Conservation (phyloP, 2,329 filamentous ascomycete species). For the Pseudogymnoascus sp. region DNA sequence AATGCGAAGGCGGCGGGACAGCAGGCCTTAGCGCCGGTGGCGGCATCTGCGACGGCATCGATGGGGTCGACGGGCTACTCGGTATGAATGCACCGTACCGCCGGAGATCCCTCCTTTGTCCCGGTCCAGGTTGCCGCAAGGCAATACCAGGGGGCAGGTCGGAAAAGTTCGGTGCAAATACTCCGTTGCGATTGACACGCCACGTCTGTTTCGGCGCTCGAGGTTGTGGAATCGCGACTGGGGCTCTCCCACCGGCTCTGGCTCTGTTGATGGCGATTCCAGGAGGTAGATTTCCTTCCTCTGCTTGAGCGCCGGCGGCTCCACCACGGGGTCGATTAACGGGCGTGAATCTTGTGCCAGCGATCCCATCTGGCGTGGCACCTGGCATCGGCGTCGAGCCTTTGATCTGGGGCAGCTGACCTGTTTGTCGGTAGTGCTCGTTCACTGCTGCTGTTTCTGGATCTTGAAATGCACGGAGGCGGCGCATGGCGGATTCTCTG, state of each 20-base stretch:
- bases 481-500: background rate
- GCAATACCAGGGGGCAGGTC: too few relatives aligned
- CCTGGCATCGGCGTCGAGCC: background rate
- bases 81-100: background rate
- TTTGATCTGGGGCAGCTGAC: background rate
- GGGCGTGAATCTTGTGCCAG: background rate
- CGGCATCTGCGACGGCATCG: background rate
- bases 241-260: too few relatives aligned
- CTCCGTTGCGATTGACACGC: too few relatives aligned
- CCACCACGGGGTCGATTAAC: background rate
- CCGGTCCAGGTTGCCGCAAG: background rate
- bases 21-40: background rate
- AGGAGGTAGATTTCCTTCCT: background rate
- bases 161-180: too few relatives aligned
- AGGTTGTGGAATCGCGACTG: background rate
- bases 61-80: background rate
- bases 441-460: background rate
- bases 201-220: too few relatives aligned
- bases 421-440: background rate
- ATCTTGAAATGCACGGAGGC: background rate
- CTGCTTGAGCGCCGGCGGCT: background rate
- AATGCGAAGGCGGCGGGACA: background rate
- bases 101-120: too few relatives aligned
- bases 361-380: background rate
- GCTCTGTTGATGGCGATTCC: background rate